phyloP scores from a whole-genome alignment of 2,329 filamentous ascomycete species.

The Plectosphaerella sp. region DNA sequence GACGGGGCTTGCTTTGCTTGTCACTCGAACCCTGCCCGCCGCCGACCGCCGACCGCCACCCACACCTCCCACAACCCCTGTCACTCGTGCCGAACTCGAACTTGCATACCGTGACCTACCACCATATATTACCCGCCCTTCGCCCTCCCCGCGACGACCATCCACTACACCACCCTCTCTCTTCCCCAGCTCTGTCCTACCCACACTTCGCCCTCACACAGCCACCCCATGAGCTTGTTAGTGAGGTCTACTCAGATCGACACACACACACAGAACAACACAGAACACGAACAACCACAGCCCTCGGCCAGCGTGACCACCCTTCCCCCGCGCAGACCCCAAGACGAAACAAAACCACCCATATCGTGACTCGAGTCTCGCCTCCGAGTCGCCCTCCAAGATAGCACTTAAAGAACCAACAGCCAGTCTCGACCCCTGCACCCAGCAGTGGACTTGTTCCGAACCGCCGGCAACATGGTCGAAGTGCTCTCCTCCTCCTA shows the following conservation, averaged over 20 bases:
- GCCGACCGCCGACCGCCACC: conserved; percentile 4
- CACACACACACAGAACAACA: not conserved
- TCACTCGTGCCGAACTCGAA: too few species aligned
- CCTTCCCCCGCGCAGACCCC: conserved; percentile 5
- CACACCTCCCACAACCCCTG: not conserved
- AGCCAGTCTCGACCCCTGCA: not conserved
- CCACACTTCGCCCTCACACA: conserved; percentile 4
- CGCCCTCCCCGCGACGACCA: not conserved
- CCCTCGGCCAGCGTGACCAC: conserved; percentile 19
- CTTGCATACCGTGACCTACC: too few species aligned
- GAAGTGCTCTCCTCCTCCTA: conserved; percentile 21
- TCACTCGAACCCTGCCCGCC: not conserved
- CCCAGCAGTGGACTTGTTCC: too few species aligned
- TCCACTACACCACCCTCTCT: conserved; percentile 4
- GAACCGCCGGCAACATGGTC: conserved; percentile 19
- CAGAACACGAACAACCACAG: not conserved
- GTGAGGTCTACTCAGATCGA: conserved; percentile 23
- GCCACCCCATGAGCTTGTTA: conserved; percentile 34
- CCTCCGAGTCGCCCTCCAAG: too few species aligned
- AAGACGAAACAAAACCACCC: conserved; percentile 1
- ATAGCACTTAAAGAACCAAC: too few species aligned
- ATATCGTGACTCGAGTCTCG: not conserved
- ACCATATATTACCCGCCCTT: not conserved
- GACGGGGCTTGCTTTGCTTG: conserved; percentile 1
- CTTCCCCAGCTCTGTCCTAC: not conserved